phyloP scores from a whole-genome alignment of 805 yeast genomes.

The Candida orba region DNA sequence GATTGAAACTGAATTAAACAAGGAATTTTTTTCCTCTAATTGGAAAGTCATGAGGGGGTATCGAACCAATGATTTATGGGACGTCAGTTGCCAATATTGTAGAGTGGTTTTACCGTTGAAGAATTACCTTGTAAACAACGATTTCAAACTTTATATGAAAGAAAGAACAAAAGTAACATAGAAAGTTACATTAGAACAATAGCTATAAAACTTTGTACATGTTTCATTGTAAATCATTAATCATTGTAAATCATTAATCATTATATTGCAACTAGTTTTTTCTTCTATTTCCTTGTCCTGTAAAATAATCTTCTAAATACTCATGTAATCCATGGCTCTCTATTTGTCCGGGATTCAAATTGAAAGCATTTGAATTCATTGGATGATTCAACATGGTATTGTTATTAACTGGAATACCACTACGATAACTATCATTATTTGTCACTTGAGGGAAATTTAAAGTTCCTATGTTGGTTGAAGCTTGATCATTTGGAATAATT shows the following conservation, averaged over 20 bases:
- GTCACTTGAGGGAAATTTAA: background rate
- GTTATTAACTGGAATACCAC: background rate
- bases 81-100: slow-evolving; percentile 19
- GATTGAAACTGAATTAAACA: slow-evolving; percentile 15
- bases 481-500: background rate
- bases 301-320: background rate
- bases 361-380: background rate
- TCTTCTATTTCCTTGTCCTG: background rate
- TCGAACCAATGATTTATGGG: slow-evolving; percentile 23
- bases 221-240: background rate
- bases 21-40: slow-evolving; percentile 9
- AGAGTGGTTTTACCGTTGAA: slow-evolving; percentile 19
- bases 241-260: background rate
- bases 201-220: background rate
- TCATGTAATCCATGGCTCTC: background rate
- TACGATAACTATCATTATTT: background rate
- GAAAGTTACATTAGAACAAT: background rate
- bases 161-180: background rate
- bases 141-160: slow-evolving; percentile 5
- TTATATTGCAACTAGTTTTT: background rate
- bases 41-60: slow-evolving; percentile 22
- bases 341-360: background rate
- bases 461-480: background rate
- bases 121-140: slow-evolving; percentile 16
- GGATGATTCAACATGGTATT: background rate